Evolutionary conservation across 768 basidiomycete genomes (phyloP).

Genomic region (Tricholoma hemisulphureum): DNA sequence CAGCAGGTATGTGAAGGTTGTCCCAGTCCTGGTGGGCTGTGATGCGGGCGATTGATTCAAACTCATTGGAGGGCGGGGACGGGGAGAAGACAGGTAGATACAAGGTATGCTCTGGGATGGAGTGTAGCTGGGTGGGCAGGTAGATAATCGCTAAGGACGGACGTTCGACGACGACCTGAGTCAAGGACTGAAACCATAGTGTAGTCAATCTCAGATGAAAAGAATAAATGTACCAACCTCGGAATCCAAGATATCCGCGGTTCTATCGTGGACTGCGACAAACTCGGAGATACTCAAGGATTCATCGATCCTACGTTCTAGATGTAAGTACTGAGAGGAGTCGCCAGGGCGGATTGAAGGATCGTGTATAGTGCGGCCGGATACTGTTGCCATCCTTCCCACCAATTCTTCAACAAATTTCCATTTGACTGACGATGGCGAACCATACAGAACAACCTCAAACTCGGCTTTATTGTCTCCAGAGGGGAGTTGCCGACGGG

Average conservation of each 20-base stretch:
- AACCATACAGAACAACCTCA: constrained; percentile 68
- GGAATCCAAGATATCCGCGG: constrained; percentile 22
- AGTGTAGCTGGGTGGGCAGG: constrained; percentile 49
- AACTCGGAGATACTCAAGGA: constrained; percentile 26
- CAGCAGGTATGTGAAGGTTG: constrained; percentile 38
- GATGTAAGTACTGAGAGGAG: constrained; percentile 26
- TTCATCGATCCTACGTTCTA: constrained; percentile 27
- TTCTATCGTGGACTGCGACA: constrained; percentile 40
- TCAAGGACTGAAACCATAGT: constrained; percentile 41
- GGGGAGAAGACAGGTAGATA: constrained; percentile 62
- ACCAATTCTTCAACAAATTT: constrained; percentile 57
- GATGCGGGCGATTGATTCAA: constrained; percentile 19
- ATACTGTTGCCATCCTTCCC: constrained; percentile 48
- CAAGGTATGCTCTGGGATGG: constrained; percentile 36
- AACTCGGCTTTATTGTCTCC: constrained; percentile 40
- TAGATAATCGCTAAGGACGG: constrained; percentile 70
- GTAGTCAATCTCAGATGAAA: constrained; percentile 33
- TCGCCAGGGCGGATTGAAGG: constrained; percentile 23
- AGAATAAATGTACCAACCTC: constrained; percentile 36
- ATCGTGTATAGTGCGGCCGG: constrained; percentile 32
- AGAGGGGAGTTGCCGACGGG: constrained; percentile 20
- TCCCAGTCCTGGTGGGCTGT: constrained; percentile 45
- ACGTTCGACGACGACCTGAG: constrained; percentile 35
- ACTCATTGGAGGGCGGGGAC: constrained; percentile 15
- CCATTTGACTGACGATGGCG: constrained; percentile 58